Percentiles rank a stretch among this genome's conserved stretches.
Conservation (phyloP, 2,329 filamentous ascomycete genomes). For the Pseudogymnoascus sp. region DNA sequence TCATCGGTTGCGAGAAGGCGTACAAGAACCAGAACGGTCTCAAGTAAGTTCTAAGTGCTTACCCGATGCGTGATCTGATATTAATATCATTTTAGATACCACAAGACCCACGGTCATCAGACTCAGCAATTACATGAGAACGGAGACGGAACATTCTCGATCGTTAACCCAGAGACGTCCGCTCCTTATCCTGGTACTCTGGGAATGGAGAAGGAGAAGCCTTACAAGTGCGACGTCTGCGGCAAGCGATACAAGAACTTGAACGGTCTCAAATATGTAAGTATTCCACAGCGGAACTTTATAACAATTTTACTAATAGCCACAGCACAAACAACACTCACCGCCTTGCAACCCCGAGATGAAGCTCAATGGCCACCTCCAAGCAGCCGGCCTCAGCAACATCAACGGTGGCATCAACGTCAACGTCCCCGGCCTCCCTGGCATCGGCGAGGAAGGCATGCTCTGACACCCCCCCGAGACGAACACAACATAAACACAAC, state of each 20-base stretch:
- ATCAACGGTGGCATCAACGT: constrained; percentile 28
- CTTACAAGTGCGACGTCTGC: constrained; percentile 93
- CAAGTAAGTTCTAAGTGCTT: constrained; percentile 55
- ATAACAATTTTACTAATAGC: constrained; percentile 28
- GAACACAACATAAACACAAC: neutral
- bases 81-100: constrained; percentile 42
- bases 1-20: constrained; percentile 97
- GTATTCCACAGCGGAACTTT: constrained; percentile 25
- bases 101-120: constrained; percentile 82
- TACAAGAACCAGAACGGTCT: constrained; percentile 99
- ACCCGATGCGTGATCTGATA: neutral
- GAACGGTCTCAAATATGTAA: constrained; percentile 91
- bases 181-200: constrained; percentile 90
- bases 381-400: constrained; percentile 29
- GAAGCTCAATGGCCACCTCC: constrained; percentile 36
- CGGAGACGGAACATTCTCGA: constrained; percentile 92
- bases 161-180: constrained; percentile 92
- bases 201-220: constrained; percentile 99
- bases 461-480: constrained; percentile 21
- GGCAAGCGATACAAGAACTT: constrained; percentile 99
- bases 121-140: constrained; percentile 97
- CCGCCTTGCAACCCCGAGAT: constrained; percentile 84
- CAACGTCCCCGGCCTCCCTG: constrained; percentile 40
- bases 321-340: constrained; percentile 69
- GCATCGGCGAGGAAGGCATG: constrained; percentile 47